Base-by-base conservation (phyloP, 805 yeast species). In the Candida chauliodis region DNA sequence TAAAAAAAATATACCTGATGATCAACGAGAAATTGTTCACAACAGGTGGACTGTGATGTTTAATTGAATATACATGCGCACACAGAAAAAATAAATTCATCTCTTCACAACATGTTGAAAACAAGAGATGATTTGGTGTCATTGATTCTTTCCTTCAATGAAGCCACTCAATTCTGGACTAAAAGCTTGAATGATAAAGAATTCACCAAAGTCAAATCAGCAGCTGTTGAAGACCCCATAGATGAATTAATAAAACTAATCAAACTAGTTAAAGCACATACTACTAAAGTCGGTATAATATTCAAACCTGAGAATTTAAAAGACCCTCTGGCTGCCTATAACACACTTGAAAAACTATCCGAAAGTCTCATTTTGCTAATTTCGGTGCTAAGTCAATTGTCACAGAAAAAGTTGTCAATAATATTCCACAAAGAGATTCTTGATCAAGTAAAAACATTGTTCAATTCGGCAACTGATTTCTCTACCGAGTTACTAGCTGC, bases 221-320 rank as follows among this genome's bases (percentile, higher is more conserved):
- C 71, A 10, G 43, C 42, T 18, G 66, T 78, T 2, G 61, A 52
- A 5, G 47, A 63, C 5, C 82, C 86, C 3, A 47, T 77, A 7
- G 63, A 59, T 5, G 95, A 87, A 49, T 50, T 85, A 11, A 56
- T 52, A 4, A 88, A 87, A 53, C 51, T 84, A 5, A 55, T 77
- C 14, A 69, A 74, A 41, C 61, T 87, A 27, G 66, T 82, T 7
- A 79, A 72, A 55, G 89, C 95, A 1, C 89, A 85, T 53, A 69
- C 82, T 2, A 87, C 95, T 2, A 86, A 86, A 54, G 64, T 85
- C 5, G 90, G 89, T 1, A 71, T 83, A 19, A 75, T 82, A 0
- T 83, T 79, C 63, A 78, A 77, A 49, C 80, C 85, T 2, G 79
- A 79, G 1, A 69, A 75, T 30, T 42, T 66, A 18, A 53, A 52